Conservation (phyloP, 495 filamentous ascomycete genomes). For the Penicillium egyptiacum region DNA sequence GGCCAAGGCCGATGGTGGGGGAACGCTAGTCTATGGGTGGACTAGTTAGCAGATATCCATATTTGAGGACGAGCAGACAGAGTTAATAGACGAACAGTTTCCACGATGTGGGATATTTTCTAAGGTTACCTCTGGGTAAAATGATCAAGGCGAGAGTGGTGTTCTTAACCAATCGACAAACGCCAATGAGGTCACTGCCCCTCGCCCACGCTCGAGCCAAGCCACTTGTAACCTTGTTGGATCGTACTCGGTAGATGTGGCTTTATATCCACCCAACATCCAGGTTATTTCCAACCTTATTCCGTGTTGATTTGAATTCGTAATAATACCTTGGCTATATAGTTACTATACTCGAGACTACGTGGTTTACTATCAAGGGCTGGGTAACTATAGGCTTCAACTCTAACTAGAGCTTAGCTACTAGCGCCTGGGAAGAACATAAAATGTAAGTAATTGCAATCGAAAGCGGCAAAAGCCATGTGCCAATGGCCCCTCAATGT, state of each 20-base stretch:
- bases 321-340: not conserved
- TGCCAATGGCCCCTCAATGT: not conserved
- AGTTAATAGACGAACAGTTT: not conserved
- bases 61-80: not conserved
- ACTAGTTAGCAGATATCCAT: conserved; percentile 14
- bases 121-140: not conserved
- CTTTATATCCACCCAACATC: not conserved
- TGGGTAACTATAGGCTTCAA: conserved; percentile 1
- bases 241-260: not conserved
- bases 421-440: not conserved
- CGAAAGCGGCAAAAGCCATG: not conserved
- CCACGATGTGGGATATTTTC: not conserved
- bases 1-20: conserved; percentile 5
- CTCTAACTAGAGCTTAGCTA: not conserved
- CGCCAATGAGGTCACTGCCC: conserved; percentile 27
- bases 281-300: not conserved
- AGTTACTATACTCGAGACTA: not conserved
- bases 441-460: not conserved
- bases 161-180: conserved; percentile 21
- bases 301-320: not conserved
- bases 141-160: not conserved
- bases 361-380: not conserved
- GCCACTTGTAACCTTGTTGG: conserved; percentile 3
- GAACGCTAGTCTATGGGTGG: conserved; percentile 24
- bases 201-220: conserved; percentile 6